Conservation (phyloP, 192 early-diverging fungal genomes). For the Spinellus fusiger region DNA sequence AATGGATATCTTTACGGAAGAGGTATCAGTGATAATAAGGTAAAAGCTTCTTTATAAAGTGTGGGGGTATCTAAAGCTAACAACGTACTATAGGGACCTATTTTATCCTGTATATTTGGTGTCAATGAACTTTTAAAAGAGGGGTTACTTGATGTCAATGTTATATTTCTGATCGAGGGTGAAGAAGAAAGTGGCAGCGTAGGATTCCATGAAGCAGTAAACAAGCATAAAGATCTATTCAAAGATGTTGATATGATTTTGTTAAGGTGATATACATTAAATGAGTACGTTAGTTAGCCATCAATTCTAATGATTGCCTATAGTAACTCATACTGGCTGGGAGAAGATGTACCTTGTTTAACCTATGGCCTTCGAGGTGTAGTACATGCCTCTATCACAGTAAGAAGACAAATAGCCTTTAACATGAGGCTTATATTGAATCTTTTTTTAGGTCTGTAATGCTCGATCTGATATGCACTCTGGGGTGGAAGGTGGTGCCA, state of each 20-base stretch:
- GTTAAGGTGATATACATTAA: conserved; percentile 31
- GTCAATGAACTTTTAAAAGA: conserved; percentile 58
- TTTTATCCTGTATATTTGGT: conserved; percentile 67
- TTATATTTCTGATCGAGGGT: conserved; percentile 74
- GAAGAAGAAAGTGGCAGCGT: conserved; percentile 74
- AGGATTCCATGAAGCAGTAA: conserved; percentile 59
- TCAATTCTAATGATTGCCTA: conserved; percentile 25
- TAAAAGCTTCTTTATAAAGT: background rate
- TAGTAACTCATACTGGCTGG: conserved; percentile 76
- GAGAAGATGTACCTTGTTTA: conserved; percentile 68
- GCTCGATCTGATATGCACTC: conserved; percentile 64
- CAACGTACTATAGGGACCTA: conserved; percentile 44
- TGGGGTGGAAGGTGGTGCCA: conserved; percentile 70
- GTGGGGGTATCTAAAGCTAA: background rate
- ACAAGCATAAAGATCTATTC: conserved; percentile 43
- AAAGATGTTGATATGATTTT: conserved; percentile 49
- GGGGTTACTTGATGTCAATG: conserved; percentile 51
- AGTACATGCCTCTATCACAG: conserved; percentile 54
- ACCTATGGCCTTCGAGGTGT: conserved; percentile 77
- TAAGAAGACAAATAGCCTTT: conserved; percentile 8
- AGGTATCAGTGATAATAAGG: conserved; percentile 76
- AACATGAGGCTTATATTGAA: too few relatives aligned
- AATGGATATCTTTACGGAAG: conserved; percentile 74
- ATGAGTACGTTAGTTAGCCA: background rate
- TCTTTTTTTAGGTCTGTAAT: conserved; percentile 30